Evolutionary conservation across 352 stramenopile species (phyloP).

Genomic region (Blastocystis hominis): DNA sequence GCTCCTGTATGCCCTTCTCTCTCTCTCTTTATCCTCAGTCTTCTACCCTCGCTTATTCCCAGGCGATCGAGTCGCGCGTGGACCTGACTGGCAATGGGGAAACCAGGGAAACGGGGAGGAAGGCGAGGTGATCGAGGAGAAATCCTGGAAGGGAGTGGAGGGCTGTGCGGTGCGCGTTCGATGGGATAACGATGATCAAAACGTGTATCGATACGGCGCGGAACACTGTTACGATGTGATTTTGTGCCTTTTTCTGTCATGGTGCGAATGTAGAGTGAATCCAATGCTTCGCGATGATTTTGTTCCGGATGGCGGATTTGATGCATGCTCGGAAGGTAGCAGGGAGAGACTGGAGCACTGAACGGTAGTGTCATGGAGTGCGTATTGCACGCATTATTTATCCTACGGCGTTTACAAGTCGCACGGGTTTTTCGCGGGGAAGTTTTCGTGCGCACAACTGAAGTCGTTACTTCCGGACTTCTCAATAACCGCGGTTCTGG

Average conservation of each 20-base stretch:
- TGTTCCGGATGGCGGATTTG: background rate
- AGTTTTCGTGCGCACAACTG: background rate
- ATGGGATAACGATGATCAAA: slow-evolving; percentile 41
- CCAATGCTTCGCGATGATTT: background rate
- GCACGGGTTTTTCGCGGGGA: slow-evolving; percentile 5
- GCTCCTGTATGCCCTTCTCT: background rate
- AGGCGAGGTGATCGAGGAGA: background rate
- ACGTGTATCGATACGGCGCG: slow-evolving; percentile 56
- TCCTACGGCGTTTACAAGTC: slow-evolving; percentile 24
- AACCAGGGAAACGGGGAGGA: background rate
- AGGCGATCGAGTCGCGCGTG: background rate
- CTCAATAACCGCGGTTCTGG: background rate
- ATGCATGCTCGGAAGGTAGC: background rate
- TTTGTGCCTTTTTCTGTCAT: background rate
- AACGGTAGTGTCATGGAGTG: slow-evolving; percentile 16
- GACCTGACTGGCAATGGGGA: slow-evolving; percentile 53
- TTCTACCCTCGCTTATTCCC: background rate
- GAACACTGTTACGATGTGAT: slow-evolving; percentile 50
- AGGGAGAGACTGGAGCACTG: background rate
- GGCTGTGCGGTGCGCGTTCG: background rate
- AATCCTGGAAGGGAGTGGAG: slow-evolving; percentile 16
- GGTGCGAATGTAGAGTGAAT: background rate
- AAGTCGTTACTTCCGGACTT: slow-evolving; percentile 4
- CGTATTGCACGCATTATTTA: slow-evolving; percentile 2
- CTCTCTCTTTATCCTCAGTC: background rate